A percentile compares a stretch with the other conserved stretches of the same genome.
phyloP scores from a whole-genome alignment of 2,329 filamentous ascomycete species.

The Sporothrix mexicana region DNA sequence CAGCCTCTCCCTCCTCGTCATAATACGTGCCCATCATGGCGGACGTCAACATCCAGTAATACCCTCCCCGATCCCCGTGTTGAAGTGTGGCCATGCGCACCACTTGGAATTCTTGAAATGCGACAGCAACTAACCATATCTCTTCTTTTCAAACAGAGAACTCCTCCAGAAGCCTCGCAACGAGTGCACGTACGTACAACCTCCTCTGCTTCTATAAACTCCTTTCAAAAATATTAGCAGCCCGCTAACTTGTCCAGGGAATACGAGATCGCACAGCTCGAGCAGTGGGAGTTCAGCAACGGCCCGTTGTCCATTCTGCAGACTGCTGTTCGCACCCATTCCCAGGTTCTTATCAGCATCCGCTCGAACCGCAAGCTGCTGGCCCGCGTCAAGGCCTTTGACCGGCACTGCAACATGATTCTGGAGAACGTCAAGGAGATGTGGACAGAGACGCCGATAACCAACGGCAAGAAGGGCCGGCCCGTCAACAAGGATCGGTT shows the following conservation, averaged over 20 bases:
- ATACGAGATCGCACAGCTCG: conserved; percentile 82
- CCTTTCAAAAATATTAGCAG: not conserved
- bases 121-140: not conserved
- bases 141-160: conserved; percentile 32
- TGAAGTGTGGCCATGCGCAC: not conserved
- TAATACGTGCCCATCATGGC: conserved; percentile 30
- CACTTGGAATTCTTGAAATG: not conserved
- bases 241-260: conserved; percentile 60
- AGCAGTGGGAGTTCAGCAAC: conserved; percentile 60
- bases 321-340: conserved; percentile 92
- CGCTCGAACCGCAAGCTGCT: conserved; percentile 98
- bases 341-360: conserved; percentile 94
- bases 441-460: conserved; percentile 95
- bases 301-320: conserved; percentile 84
- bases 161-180: conserved; percentile 39
- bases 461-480: conserved; percentile 84
- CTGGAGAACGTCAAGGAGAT: conserved; percentile 75
- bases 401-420: conserved; percentile 93
- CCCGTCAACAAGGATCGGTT: conserved; percentile 98
- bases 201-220: not conserved
- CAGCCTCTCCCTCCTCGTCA: not conserved
- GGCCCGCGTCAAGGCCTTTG: conserved; percentile 96
- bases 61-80: not conserved
- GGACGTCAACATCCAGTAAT: conserved; percentile 39
- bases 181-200: conserved; percentile 37